phyloP scores from a whole-genome alignment of 805 yeast genomes.

The Hanseniaspora occidentalis region DNA sequence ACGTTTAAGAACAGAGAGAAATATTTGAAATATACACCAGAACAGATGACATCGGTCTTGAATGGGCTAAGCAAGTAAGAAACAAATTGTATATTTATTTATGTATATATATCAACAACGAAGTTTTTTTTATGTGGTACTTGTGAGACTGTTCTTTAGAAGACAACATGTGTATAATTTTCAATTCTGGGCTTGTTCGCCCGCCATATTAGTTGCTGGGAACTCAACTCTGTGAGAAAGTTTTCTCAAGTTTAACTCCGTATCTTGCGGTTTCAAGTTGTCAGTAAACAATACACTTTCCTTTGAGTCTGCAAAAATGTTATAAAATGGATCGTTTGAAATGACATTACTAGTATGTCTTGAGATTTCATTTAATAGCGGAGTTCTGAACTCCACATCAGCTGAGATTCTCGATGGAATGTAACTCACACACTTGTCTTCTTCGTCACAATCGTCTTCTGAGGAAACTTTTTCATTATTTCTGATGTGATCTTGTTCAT shows the following conservation, averaged over 20 bases:
- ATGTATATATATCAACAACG: background rate
- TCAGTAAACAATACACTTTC: background rate
- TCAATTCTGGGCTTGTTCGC: too few relatives aligned
- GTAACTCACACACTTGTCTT: background rate
- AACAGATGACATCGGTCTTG: conserved; percentile 17
- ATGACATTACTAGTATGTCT: background rate
- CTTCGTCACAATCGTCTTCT: background rate
- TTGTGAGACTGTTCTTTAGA: conserved; percentile 2
- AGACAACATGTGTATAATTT: background rate
- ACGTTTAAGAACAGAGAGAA: conserved; percentile 25
- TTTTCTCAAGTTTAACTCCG: background rate
- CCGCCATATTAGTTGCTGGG: too few relatives aligned
- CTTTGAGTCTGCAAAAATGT: background rate
- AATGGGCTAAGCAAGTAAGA: conserved; percentile 16
- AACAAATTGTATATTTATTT: background rate
- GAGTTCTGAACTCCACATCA: background rate
- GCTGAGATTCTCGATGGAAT: background rate
- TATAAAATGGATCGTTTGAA: background rate
- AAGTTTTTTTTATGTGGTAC: conserved; percentile 3
- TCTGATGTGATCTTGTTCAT: too few relatives aligned
- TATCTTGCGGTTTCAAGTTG: background rate
- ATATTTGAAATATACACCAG: conserved; percentile 25
- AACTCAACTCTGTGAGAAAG: background rate
- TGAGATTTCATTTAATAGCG: background rate
- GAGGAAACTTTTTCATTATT: too few relatives aligned